These are phyloP conservation scores for Cryptococcus depauperatus DNA, from an alignment of 1,284 basidiomycete genomes.

Conservation along the genomic window DNA sequence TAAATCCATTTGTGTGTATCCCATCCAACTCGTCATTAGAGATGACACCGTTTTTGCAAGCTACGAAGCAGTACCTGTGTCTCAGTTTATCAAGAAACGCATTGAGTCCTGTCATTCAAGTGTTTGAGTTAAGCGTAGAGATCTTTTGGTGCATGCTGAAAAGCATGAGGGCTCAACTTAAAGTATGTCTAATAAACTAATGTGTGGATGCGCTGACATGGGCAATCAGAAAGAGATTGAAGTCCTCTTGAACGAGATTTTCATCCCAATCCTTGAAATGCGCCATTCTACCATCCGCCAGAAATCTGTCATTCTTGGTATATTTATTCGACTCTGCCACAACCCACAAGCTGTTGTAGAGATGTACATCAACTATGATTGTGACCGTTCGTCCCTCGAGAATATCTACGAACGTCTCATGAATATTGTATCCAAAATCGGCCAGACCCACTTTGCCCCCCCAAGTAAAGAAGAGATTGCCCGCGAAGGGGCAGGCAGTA, in stretches of 20 bases:
- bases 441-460: constrained; percentile 59
- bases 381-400: constrained; percentile 80
- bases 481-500: constrained; percentile 21
- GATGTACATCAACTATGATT: constrained; percentile 96
- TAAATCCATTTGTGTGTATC: constrained; percentile 75
- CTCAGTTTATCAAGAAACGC: constrained; percentile 89
- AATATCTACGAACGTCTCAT: constrained; percentile 95
- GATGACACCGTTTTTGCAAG: constrained; percentile 78
- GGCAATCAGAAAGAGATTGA: constrained; percentile 88
- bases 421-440: constrained; percentile 87
- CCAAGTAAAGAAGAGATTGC: constrained; percentile 44
- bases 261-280: constrained; percentile 98
- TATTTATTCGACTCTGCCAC: constrained; percentile 77
- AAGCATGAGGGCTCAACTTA: constrained; percentile 90
- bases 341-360: constrained; percentile 95
- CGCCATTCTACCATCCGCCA: constrained; percentile 89
- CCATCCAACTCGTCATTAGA: constrained; percentile 79
- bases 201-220: neutral
- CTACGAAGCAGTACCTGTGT: constrained; percentile 91
- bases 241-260: constrained; percentile 95
- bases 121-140: constrained; percentile 96
- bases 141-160: constrained; percentile 95
- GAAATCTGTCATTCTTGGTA: constrained; percentile 79
- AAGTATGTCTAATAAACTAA: constrained; percentile 49
- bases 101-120: constrained; percentile 87